phyloP scores from a whole-genome alignment of 1,139 yeast genomes.

The Candida buenavistaensis region DNA sequence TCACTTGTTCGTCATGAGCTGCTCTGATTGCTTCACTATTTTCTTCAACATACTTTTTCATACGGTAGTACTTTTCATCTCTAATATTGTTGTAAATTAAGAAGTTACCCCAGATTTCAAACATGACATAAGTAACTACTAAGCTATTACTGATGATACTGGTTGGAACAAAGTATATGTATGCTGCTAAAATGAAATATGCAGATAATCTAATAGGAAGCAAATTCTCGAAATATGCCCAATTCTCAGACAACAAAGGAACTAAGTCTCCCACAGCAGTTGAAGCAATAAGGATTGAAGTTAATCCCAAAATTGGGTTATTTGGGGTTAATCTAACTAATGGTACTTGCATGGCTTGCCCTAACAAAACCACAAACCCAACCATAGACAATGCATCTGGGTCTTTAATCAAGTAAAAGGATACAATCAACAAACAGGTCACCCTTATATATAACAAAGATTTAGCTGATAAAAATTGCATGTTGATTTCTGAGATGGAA shows the following conservation, averaged over 20 bases:
- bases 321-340: slow-evolving; percentile 39
- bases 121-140: slow-evolving; percentile 60
- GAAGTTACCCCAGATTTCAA: slow-evolving; percentile 73
- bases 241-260: slow-evolving; percentile 58
- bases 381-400: slow-evolving; percentile 40
- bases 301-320: slow-evolving; percentile 54
- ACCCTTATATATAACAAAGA: slow-evolving; percentile 51
- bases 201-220: slow-evolving; percentile 66
- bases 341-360: slow-evolving; percentile 59
- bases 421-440: slow-evolving; percentile 41
- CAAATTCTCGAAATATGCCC: slow-evolving; percentile 59
- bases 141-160: slow-evolving; percentile 58
- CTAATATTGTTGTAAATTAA: slow-evolving; percentile 61
- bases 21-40: slow-evolving; percentile 33
- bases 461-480: slow-evolving; percentile 61
- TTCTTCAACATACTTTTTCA: slow-evolving; percentile 38
- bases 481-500: no score
- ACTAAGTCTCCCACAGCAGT: slow-evolving; percentile 55
- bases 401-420: slow-evolving; percentile 64
- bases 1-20: slow-evolving; percentile 29
- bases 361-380: slow-evolving; percentile 54
- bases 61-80: slow-evolving; percentile 56
- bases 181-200: slow-evolving; percentile 53
- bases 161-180: slow-evolving; percentile 40
- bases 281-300: slow-evolving; percentile 45